Evolutionary conservation across 371 early-diverging fungal species (phyloP).

Genomic region (Mortierella sp.): DNA sequence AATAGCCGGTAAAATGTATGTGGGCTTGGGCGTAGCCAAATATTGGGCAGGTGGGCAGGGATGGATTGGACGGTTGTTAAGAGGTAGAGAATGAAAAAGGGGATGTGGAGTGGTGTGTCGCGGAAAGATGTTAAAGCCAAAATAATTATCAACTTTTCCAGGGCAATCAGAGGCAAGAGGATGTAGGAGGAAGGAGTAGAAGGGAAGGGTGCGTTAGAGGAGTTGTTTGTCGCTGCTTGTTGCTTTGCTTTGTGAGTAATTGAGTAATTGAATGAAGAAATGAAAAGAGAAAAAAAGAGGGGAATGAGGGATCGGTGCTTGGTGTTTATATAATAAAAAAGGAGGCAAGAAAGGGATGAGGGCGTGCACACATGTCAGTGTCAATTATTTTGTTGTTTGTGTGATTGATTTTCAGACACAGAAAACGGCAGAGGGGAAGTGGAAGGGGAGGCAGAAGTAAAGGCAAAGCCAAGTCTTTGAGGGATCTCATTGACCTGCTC

Average conservation of each 20-base stretch:
- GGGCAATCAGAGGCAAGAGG: neutral
- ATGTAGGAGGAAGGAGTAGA: neutral
- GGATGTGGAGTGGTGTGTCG: neutral
- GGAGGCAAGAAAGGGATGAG: neutral
- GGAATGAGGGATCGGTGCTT: neutral
- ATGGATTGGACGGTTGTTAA: no score
- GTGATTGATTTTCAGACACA: neutral
- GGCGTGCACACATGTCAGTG: constrained; percentile 10
- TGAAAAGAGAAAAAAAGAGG: neutral
- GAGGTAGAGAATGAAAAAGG: neutral
- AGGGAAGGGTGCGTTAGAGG: neutral
- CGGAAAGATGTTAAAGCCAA: constrained; percentile 12
- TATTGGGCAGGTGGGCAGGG: neutral
- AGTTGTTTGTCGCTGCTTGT: neutral
- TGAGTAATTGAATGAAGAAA: neutral
- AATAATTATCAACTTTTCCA: constrained; percentile 22
- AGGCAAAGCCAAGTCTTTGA: neutral
- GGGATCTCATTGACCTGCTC: no score
- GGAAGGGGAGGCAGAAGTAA: neutral
- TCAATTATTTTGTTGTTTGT: neutral
- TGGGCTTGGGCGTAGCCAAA: neutral
- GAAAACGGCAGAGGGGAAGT: neutral
- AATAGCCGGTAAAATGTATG: neutral
- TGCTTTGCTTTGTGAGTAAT: neutral
- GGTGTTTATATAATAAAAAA: neutral